These are phyloP conservation scores for Amanita rubescens DNA, from an alignment of 768 basidiomycete genomes.

Conservation along the genomic window DNA sequence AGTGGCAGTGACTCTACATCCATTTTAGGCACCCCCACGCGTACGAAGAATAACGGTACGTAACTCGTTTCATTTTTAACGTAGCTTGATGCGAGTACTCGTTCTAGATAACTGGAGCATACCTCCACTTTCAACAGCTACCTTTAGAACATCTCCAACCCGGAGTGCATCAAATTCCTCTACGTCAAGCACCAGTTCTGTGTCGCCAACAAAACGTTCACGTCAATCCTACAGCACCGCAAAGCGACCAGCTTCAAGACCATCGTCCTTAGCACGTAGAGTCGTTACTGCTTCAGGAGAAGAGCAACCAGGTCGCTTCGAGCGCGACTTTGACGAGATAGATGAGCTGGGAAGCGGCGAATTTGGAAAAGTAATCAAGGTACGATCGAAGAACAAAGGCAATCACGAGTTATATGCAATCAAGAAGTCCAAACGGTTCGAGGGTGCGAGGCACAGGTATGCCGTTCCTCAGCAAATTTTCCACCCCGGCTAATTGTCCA, in stretches of 20 bases:
- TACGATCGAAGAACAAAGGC: conserved; percentile 53
- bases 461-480: conserved; percentile 19
- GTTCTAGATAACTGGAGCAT: conserved; percentile 31
- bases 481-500: conserved; percentile 22
- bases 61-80: conserved; percentile 8
- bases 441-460: conserved; percentile 86
- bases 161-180: conserved; percentile 53
- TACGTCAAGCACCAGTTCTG: conserved; percentile 33
- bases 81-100: conserved; percentile 1
- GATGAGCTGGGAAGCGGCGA: conserved; percentile 86
- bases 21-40: conserved; percentile 55
- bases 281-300: conserved; percentile 36
- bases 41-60: conserved; percentile 43
- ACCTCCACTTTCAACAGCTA: conserved; percentile 36
- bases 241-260: conserved; percentile 18
- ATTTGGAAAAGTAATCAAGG: conserved; percentile 90
- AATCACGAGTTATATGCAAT: conserved; percentile 65
- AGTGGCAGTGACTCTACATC: conserved; percentile 62
- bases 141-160: conserved; percentile 29
- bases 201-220: conserved; percentile 38
- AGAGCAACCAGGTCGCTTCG: conserved; percentile 60
- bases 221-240: conserved; percentile 19
- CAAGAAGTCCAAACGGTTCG: conserved; percentile 91
- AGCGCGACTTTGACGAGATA: conserved; percentile 72
- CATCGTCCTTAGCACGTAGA: conserved; percentile 20